Conservation (phyloP, 331 rosid species). For the Saraca asoca region DNA sequence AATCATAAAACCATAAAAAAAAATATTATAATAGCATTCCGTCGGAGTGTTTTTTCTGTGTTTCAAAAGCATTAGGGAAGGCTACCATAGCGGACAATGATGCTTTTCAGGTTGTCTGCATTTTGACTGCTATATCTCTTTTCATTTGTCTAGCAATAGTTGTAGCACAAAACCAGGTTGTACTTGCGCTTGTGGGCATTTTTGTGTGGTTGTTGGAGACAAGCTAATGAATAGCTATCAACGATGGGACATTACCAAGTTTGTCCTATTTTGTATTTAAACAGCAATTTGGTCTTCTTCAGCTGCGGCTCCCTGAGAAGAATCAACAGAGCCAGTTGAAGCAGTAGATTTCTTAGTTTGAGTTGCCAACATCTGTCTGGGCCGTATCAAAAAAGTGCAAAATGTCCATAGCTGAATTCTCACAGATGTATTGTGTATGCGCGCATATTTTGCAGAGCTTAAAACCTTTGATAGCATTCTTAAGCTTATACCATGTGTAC, state of each 20-base stretch:
- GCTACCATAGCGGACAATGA: constrained; percentile 58
- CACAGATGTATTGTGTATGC: too few species aligned
- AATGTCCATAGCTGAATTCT: constrained; percentile 74
- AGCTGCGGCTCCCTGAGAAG: constrained; percentile 78
- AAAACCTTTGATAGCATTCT: too few species aligned
- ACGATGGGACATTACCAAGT: constrained; percentile 79
- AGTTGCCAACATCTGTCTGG: constrained; percentile 86
- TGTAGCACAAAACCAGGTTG: constrained; percentile 92
- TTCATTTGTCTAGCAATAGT: constrained; percentile 94
- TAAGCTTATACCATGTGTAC: constrained; percentile 40
- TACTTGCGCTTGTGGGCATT: constrained; percentile 93
- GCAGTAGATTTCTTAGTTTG: too few species aligned
- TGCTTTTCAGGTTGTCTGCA: constrained; percentile 76
- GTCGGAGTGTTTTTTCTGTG: too few species aligned
- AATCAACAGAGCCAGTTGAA: constrained; percentile 74
- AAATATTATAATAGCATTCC: too few species aligned
- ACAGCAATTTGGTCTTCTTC: constrained; percentile 68
- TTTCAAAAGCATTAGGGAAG: too few species aligned
- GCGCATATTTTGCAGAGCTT: too few species aligned
- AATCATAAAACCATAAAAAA: too few species aligned
- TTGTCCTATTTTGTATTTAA: constrained; percentile 89
- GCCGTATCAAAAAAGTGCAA: constrained; percentile 76
- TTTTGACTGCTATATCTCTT: constrained; percentile 77
- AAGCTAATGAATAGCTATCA: constrained; percentile 75
- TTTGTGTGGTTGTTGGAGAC: constrained; percentile 72